A percentile compares a stretch with the other conserved stretches of the same genome.
These are phyloP conservation scores for Dysphania ambrosioides DNA, from an alignment of 148 eudicot species.

Conservation along the genomic window DNA sequence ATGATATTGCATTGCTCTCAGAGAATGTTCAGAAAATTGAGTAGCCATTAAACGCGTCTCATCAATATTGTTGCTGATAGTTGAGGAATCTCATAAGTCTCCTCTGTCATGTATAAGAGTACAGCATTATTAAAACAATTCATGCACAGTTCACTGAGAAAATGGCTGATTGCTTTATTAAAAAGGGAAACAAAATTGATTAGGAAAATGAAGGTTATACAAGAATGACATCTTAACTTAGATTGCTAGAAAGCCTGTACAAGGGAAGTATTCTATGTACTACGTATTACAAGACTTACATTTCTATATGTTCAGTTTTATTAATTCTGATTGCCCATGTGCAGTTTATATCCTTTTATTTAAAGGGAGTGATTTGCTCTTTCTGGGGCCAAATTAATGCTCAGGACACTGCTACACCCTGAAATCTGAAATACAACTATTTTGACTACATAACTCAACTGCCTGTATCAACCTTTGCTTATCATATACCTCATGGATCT, in stretches of 20 bases:
- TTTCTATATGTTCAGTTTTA: constrained; percentile 3
- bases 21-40: too few species aligned
- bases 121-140: too few species aligned
- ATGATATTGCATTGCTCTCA: too few species aligned
- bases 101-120: too few species aligned
- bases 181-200: background rate
- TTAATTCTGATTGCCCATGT: background rate
- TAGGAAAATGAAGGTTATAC: background rate
- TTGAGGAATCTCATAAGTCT: too few species aligned
- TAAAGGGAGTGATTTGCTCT: background rate
- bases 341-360: background rate
- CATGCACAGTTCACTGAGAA: too few species aligned
- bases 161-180: background rate
- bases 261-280: constrained; percentile 9
- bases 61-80: too few species aligned
- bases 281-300: constrained; percentile 13
- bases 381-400: constrained; percentile 16
- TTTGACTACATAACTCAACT: background rate
- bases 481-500: background rate
- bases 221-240: constrained; percentile 7
- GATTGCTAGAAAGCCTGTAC: constrained; percentile 19
- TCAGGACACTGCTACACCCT: constrained; percentile 4
- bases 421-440: background rate
- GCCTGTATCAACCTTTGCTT: background rate
- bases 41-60: too few species aligned